These are phyloP conservation scores for Novymonas esmeraldas DNA, from an alignment of 208 protist species.

Conservation along the genomic window DNA sequence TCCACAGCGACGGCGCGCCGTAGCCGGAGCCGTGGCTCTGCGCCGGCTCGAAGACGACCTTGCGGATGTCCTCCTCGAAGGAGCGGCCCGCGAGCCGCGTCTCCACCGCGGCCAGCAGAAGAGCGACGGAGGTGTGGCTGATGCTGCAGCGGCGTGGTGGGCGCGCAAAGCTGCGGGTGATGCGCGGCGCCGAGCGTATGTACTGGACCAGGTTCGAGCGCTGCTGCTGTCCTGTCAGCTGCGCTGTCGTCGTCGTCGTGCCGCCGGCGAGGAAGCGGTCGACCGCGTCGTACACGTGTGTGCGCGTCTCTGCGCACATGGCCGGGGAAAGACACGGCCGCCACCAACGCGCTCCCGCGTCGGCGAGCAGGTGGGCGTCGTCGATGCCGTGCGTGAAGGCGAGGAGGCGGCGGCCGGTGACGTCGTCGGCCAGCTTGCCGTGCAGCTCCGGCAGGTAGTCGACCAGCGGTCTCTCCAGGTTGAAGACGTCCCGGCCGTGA, in stretches of 20 bases:
- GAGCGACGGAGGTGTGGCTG: constrained; percentile 76
- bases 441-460: constrained; percentile 72
- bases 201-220: constrained; percentile 75
- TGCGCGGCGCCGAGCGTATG: constrained; percentile 39
- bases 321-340: constrained; percentile 29
- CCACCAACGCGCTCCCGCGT: constrained; percentile 35
- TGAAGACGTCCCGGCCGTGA: constrained; percentile 64
- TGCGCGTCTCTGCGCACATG: constrained; percentile 46
- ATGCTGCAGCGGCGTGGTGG: constrained; percentile 24
- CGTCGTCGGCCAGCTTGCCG: constrained; percentile 31
- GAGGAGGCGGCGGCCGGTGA: constrained; percentile 74
- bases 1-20: constrained; percentile 72
- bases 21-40: constrained; percentile 73
- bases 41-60: constrained; percentile 63
- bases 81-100: constrained; percentile 53
- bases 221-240: constrained; percentile 57
- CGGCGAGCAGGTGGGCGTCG: constrained; percentile 46
- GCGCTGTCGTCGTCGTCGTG: neutral
- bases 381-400: constrained; percentile 65
- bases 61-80: constrained; percentile 75
- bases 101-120: constrained; percentile 79
- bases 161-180: constrained; percentile 16
- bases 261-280: constrained; percentile 60
- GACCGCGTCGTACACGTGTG: constrained; percentile 54
- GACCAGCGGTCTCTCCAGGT: constrained; percentile 53